Base-by-base conservation (phyloP, 176 grass and related monocot genomes). In the Stipa capillata region DNA sequence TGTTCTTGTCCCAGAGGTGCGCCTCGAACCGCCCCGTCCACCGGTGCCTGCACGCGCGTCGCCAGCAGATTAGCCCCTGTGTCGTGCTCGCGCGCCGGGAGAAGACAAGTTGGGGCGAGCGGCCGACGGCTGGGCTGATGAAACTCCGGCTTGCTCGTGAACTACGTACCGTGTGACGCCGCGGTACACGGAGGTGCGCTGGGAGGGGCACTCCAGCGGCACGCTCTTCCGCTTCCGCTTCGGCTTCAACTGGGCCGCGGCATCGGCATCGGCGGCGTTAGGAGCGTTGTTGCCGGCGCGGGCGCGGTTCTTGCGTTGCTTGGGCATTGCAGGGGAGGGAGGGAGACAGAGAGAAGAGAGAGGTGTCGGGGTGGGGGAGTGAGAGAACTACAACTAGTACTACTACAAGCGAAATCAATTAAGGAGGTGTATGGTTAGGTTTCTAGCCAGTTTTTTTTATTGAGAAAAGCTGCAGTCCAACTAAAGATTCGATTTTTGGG, bases 21-120 rank as follows among this genome's bases (percentile, higher is more conserved):
- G 94, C 94, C 94, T 97, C 91, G 87, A 85, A 94, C 71, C 94
- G 74, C 36, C 94, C 94, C 39, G 94, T 97, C 89, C 91, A 94
- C 64, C 94, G 84, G 81, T 97, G 94, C 75, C 93, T 97, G 56
- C 43, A 27, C 4, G 60, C 25, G 23, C 35, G 15, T 32, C n/a
- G n/a, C n/a, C n/a, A n/a, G n/a, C n/a, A n/a, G n/a, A n/a, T n/a
- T n/a, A n/a, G n/a, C n/a, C n/a, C n/a, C n/a, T n/a, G n/a, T n/a
- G n/a, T n/a, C n/a, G n/a, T n/a, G n/a, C n/a, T n/a, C n/a, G n/a
- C n/a, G n/a, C n/a, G n/a, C n/a, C 6, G 40, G 28, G 18, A 50
- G 29, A 72, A 72, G 47, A 7, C 18, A 15, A n/a, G n/a, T n/a
- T n/a, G n/a, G n/a, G n/a, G n/a, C n/a, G n/a, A n/a, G n/a, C n/a